Base-by-base conservation (phyloP, 2,329 filamentous ascomycete species). In the Diaporthe citrichinensis region DNA sequence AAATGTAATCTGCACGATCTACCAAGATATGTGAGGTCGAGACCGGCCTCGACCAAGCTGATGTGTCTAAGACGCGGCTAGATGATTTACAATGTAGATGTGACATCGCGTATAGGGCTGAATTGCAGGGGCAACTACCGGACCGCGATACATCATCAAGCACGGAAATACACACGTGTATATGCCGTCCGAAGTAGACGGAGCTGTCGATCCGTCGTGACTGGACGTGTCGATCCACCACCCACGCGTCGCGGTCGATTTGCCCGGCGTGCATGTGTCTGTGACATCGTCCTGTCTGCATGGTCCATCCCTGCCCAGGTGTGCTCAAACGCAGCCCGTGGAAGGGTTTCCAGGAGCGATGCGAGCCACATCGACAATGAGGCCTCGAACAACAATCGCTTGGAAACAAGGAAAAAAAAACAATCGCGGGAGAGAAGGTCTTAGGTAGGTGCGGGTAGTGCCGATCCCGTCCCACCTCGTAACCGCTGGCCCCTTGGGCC, bases 371-470 rank as follows among this genome's bases (percentile, higher is more conserved):
- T 23, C 4, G 17, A 39, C n/a, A 51, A 17, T n/a, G 4, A 61
- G 31, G 23, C 49, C 4, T 55, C 65, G 49, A 31, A 68, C 10
- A 12, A 41, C 31, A 41, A 23, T 31, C 28, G n/a, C 41, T 61
- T 12, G 25, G 5, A 49, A 28, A 53, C 3, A 53, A n/a, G n/a
- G n/a, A 20, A 53, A 41, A 41, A 23, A 39, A n/a, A 23, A 39
- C 49, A 53, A n/a, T 15, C 31, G 49, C 65, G 46, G 65, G 34
- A 55, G 31, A 59, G 34, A 25, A 51, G 23, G 65, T 25, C 34
- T 69, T 69, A 31, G 65, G 49, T 39, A 69, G 65, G 65, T 69
- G 65, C 49, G 65, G 65, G 65, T 69, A 69, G 34, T 53, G 65
- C 49, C 49, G 65, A 69, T 55, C 49, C 65, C 65, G 65, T 55